Evolutionary conservation across 2,329 filamentous ascomycete species (phyloP).

Genomic region (Pseudocercospora vitis): DNA sequence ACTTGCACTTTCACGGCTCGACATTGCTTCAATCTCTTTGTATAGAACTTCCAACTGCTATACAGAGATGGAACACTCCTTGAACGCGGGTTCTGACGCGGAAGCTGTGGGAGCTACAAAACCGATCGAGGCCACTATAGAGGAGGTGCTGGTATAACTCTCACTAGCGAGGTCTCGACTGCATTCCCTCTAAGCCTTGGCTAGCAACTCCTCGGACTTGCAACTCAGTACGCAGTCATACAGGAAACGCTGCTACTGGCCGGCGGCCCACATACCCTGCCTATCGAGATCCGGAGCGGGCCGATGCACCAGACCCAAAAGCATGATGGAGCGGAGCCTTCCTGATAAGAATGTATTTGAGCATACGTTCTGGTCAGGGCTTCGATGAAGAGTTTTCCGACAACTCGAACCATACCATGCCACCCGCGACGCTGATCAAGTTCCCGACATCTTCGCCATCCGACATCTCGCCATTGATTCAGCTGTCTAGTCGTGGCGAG

Average conservation of each 20-base stretch:
- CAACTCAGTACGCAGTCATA: neutral
- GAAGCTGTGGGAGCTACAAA: neutral
- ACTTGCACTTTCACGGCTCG: neutral
- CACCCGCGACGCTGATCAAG: constrained; percentile 11
- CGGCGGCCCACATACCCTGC: constrained; percentile 1
- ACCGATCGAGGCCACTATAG: neutral
- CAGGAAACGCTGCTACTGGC: neutral
- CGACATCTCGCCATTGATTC: constrained; percentile 6
- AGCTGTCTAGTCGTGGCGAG: neutral
- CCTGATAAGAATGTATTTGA: constrained; percentile 1
- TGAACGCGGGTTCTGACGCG: neutral
- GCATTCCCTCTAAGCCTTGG: neutral
- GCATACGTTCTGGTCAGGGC: neutral
- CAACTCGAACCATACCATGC: constrained; percentile 5
- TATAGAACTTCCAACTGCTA: neutral
- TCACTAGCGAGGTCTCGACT: too few relatives aligned
- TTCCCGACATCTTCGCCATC: constrained; percentile 13
- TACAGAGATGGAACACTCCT: neutral
- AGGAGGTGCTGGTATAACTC: neutral
- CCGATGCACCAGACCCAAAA: constrained; percentile 5
- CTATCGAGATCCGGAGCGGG: constrained; percentile 1
- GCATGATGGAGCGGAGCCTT: constrained; percentile 3
- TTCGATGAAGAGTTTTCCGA: constrained; percentile 6
- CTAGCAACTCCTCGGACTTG: neutral
- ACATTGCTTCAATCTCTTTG: neutral